A percentile compares a stretch with the other conserved stretches of the same genome.
Evolutionary conservation across 345 rosid genomes (phyloP).

Genomic region (Physaria fendleri): DNA sequence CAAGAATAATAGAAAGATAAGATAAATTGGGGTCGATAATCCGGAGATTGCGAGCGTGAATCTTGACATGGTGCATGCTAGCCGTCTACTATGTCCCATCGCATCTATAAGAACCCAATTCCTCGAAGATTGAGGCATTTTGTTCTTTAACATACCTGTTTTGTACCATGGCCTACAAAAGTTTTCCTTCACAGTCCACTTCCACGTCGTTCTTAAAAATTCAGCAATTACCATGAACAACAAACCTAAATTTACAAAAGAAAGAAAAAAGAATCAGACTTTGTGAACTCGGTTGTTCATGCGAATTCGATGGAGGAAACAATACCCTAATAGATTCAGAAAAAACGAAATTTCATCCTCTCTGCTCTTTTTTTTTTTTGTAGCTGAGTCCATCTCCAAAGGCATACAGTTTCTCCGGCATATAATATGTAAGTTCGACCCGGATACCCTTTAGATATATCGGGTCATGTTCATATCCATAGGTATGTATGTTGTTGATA

Average conservation of each 20-base stretch:
- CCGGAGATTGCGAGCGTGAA: slow-evolving; percentile 97
- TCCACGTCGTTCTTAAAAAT: slow-evolving; percentile 14
- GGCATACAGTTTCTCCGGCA: slow-evolving; percentile 55
- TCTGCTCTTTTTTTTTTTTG: slow-evolving; percentile 26
- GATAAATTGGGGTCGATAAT: slow-evolving; percentile 89
- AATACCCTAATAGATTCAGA: neutral
- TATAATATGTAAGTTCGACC: slow-evolving; percentile 73
- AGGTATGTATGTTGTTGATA: too few relatives aligned
- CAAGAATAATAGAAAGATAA: slow-evolving; percentile 94
- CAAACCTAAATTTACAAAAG: neutral
- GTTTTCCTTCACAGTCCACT: slow-evolving; percentile 16
- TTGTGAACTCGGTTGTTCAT: slow-evolving; percentile 18
- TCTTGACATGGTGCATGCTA: slow-evolving; percentile 90
- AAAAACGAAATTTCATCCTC: too few relatives aligned
- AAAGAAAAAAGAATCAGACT: neutral
- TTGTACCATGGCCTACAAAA: slow-evolving; percentile 43
- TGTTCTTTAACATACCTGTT: slow-evolving; percentile 79
- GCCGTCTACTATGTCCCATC: slow-evolving; percentile 42
- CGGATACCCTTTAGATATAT: slow-evolving; percentile 53
- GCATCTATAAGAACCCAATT: slow-evolving; percentile 63
- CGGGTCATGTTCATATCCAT: slow-evolving; percentile 83
- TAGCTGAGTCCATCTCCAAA: slow-evolving; percentile 67
- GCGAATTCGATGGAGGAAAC: slow-evolving; percentile 19
- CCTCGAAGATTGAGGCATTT: slow-evolving; percentile 54
- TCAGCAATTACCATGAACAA: neutral